Evolutionary conservation across 2,329 filamentous ascomycete genomes (phyloP).

Genomic region (Nectriaceae sp.): DNA sequence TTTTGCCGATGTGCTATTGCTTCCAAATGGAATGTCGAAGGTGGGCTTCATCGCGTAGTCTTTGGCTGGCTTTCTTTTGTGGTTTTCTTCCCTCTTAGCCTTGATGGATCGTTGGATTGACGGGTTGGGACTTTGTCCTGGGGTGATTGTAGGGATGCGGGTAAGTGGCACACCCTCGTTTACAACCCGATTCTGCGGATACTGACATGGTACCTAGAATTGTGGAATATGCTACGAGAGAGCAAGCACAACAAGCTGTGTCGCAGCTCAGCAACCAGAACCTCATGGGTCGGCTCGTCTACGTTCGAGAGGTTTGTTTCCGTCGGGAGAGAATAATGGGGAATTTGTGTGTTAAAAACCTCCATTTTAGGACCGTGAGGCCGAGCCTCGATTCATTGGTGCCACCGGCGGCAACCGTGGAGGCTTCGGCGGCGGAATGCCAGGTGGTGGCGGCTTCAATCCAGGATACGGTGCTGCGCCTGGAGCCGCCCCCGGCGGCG

Average conservation of each 20-base stretch:
- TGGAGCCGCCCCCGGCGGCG: constrained; percentile 51
- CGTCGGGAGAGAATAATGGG: neutral
- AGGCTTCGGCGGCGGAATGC: constrained; percentile 59
- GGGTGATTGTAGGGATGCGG: constrained; percentile 99
- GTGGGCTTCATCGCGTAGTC: constrained; percentile 93
- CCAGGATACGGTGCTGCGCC: constrained; percentile 52
- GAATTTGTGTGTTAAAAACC: neutral
- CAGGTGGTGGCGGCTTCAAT: constrained; percentile 58
- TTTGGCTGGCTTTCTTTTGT: constrained; percentile 82
- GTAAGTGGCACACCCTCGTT: constrained; percentile 61
- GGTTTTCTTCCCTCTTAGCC: constrained; percentile 62
- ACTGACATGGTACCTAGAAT: constrained; percentile 61
- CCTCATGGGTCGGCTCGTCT: constrained; percentile 96
- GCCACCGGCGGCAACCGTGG: constrained; percentile 64
- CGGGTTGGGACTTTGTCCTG: constrained; percentile 91
- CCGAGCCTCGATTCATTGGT: constrained; percentile 92
- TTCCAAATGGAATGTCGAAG: constrained; percentile 99
- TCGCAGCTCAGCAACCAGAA: constrained; percentile 98
- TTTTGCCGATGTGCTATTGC: constrained; percentile 98
- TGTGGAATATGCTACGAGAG: constrained; percentile 99
- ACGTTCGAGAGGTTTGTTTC: constrained; percentile 85
- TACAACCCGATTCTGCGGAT: constrained; percentile 9
- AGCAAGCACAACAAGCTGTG: constrained; percentile 97
- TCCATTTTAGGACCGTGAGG: constrained; percentile 80
- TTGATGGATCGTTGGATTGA: constrained; percentile 98